These are phyloP conservation scores for Kazachstania martiniae DNA, from an alignment of 805 yeast species.

Conservation along the genomic window DNA sequence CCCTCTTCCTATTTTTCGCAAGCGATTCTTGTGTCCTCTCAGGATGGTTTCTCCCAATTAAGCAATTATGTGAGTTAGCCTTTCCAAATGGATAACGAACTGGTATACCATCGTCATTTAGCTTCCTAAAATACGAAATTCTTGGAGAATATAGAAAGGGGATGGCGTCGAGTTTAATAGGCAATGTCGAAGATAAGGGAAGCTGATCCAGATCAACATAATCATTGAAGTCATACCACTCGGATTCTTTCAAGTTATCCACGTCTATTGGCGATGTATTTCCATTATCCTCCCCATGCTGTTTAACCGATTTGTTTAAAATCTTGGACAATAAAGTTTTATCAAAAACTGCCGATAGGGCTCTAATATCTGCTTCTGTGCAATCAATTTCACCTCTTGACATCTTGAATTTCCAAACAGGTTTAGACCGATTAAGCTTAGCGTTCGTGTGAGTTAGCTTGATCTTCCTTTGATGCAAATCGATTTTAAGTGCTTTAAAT, in stretches of 20 bases:
- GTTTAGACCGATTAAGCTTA: slow-evolving; percentile 34
- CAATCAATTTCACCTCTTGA: slow-evolving; percentile 63
- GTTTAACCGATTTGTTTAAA: slow-evolving; percentile 6
- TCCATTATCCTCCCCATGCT: background rate
- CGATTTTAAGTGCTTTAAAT: slow-evolving; percentile 42
- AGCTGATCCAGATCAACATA: slow-evolving; percentile 56
- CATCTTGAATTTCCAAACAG: slow-evolving; percentile 44
- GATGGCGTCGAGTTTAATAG: slow-evolving; percentile 31
- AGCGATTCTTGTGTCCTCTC: slow-evolving; percentile 42
- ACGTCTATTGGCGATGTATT: slow-evolving; percentile 1
- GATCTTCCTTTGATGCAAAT: slow-evolving; percentile 47
- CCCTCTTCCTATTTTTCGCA: slow-evolving; percentile 31
- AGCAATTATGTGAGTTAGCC: slow-evolving; percentile 43
- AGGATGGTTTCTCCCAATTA: slow-evolving; percentile 42
- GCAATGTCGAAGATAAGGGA: slow-evolving; percentile 31
- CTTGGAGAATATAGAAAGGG: slow-evolving; percentile 46
- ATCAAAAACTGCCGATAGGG: slow-evolving; percentile 51
- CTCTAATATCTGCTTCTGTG: slow-evolving; percentile 55
- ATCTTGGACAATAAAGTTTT: slow-evolving; percentile 40
- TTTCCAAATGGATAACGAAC: slow-evolving; percentile 49
- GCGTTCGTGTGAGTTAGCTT: slow-evolving; percentile 33
- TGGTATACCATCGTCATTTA: slow-evolving; percentile 32
- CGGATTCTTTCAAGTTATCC: slow-evolving; percentile 8
- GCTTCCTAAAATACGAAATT: slow-evolving; percentile 50
- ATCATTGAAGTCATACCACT: slow-evolving; percentile 72